Evolutionary conservation across 2,329 filamentous ascomycete genomes (phyloP).

Genomic region (Aspergillus sp.): DNA sequence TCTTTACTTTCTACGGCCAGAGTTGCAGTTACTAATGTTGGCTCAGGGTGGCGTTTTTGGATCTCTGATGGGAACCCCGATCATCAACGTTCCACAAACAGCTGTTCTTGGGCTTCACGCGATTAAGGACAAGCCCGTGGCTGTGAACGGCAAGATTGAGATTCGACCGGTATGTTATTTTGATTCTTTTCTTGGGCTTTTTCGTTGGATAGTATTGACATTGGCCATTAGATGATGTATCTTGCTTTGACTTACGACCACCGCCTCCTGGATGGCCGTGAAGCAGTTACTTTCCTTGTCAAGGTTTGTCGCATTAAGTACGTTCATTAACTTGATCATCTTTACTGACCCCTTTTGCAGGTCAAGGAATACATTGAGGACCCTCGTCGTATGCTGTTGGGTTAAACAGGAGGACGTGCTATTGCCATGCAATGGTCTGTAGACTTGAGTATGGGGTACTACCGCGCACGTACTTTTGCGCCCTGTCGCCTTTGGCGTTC

Average conservation of each 20-base stretch:
- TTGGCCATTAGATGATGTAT: slow-evolving; percentile 73
- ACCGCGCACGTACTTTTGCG: background rate
- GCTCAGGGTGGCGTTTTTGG: slow-evolving; percentile 77
- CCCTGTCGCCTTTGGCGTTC: background rate
- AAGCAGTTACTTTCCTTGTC: slow-evolving; percentile 91
- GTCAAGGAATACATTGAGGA: slow-evolving; percentile 97
- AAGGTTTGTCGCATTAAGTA: slow-evolving; percentile 46
- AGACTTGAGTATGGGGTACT: background rate
- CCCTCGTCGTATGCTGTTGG: slow-evolving; percentile 78
- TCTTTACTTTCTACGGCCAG: background rate
- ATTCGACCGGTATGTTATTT: slow-evolving; percentile 59
- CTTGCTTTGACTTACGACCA: slow-evolving; percentile 96
- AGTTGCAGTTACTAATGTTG: slow-evolving; percentile 1
- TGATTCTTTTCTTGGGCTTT: background rate
- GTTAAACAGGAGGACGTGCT: slow-evolving; percentile 14
- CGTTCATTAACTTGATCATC: background rate
- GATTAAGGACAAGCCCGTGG: slow-evolving; percentile 89
- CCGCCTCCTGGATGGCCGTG: slow-evolving; percentile 84
- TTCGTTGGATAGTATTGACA: no score
- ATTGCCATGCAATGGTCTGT: background rate
- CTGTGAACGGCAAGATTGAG: slow-evolving; percentile 86
- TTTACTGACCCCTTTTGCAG: slow-evolving; percentile 15
- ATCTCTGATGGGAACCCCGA: slow-evolving; percentile 93
- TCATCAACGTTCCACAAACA: slow-evolving; percentile 94
- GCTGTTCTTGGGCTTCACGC: slow-evolving; percentile 87